Percentiles rank a stretch among this genome's conserved stretches.
Conservation (phyloP, 2,329 filamentous ascomycete genomes). For the Sporothrix inflata region DNA sequence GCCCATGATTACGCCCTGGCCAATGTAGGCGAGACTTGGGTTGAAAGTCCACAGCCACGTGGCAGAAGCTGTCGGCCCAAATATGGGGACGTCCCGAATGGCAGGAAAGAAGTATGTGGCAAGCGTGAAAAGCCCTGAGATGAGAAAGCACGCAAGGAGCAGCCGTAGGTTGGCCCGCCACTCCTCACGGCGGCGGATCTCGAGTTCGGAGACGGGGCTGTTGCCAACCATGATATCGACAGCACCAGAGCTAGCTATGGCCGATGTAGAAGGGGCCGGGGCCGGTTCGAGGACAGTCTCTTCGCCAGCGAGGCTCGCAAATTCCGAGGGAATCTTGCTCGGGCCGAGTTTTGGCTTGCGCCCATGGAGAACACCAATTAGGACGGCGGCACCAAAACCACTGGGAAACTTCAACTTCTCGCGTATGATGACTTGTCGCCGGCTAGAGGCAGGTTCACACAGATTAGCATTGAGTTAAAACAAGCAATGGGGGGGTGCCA, state of each 20-base stretch:
- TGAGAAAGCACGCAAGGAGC: slow-evolving; percentile 59
- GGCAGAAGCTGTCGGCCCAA: slow-evolving; percentile 72
- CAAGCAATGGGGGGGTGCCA: background rate
- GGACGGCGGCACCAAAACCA: slow-evolving; percentile 90
- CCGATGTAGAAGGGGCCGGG: background rate
- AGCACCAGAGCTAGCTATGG: background rate
- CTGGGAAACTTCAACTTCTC: slow-evolving; percentile 94
- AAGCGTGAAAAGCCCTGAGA: slow-evolving; percentile 72
- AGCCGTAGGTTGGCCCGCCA: slow-evolving; percentile 56
- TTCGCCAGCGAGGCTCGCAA: slow-evolving; percentile 38
- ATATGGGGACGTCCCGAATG: slow-evolving; percentile 82
- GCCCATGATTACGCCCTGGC: slow-evolving; percentile 98
- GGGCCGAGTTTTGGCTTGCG: slow-evolving; percentile 21
- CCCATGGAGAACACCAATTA: slow-evolving; percentile 89
- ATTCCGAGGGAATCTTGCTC: slow-evolving; percentile 34
- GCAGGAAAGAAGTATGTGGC: slow-evolving; percentile 88
- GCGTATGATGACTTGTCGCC: slow-evolving; percentile 87
- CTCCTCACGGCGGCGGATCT: slow-evolving; percentile 43
- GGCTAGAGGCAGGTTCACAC: slow-evolving; percentile 43
- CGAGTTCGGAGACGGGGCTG: slow-evolving; percentile 28
- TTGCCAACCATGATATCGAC: slow-evolving; percentile 30
- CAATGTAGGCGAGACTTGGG: slow-evolving; percentile 94
- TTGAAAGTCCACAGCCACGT: slow-evolving; percentile 96
- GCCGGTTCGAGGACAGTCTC: background rate
- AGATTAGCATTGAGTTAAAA: background rate